Evolutionary conservation across 75 land plant genomes (phyloP).

Genomic region (Pinus tabuliformis): DNA sequence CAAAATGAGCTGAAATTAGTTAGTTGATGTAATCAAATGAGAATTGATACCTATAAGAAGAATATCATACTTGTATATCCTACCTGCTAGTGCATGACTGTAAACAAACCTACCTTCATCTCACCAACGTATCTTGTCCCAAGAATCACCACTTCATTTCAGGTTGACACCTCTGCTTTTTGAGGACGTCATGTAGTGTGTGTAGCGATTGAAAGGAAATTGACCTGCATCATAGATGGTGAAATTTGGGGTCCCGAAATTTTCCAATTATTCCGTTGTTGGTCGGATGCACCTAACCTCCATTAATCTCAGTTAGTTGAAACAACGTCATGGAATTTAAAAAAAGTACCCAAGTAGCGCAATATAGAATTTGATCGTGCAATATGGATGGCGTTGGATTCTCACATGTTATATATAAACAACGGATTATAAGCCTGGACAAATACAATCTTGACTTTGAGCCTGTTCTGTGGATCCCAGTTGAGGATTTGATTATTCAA

Average conservation of each 20-base stretch:
- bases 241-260: too few species aligned
- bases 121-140: constrained; percentile 27
- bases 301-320: not conserved
- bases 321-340: too few species aligned
- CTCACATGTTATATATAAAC: constrained; percentile 51
- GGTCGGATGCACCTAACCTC: constrained; percentile 45
- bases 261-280: constrained; percentile 44
- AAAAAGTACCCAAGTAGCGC: too few species aligned
- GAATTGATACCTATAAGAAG: not conserved
- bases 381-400: not conserved
- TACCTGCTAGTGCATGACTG: not conserved
- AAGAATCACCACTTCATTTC: constrained; percentile 36
- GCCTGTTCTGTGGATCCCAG: constrained; percentile 41
- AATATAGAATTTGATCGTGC: too few species aligned
- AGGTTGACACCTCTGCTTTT: constrained; percentile 49
- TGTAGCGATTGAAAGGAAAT: constrained; percentile 46
- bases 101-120: not conserved
- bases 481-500: constrained; percentile 45
- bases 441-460: constrained; percentile 41
- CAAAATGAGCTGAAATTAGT: not conserved
- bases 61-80: not conserved
- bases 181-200: constrained; percentile 48
- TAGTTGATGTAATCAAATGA: not conserved
- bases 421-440: constrained; percentile 40
- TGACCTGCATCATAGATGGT: constrained; percentile 17